Base-by-base conservation (phyloP, 2,329 filamentous ascomycete species). In the Sporothrix sp. region DNA sequence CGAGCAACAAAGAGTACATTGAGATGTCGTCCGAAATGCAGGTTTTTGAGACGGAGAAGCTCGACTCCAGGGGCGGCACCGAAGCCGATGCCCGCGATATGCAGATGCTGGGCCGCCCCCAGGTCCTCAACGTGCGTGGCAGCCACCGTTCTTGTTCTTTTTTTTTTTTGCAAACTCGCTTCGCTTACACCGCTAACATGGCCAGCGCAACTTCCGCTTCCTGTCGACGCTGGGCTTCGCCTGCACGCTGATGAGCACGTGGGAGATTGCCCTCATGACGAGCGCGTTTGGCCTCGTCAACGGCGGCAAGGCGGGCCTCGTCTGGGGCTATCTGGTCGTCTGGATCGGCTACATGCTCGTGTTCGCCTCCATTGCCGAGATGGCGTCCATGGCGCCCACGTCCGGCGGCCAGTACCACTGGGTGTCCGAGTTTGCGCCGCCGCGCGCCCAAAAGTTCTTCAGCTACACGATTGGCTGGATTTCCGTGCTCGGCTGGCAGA, bases 321-420 rank as follows among this genome's bases (percentile, higher is more conserved):
- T 79, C 36, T 79, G 73, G 66, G 68, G 73, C 4, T 77, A 70
- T 50, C 53, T 77, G 2, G 60, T 73, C 32, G 68, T 68, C 10
- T 73, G 72, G 68, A 58, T 69, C 28, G 73, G 73, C 3, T 70
- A 67, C 55, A 58, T 71, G 27, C 66, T 67, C 30, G 66, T 73
- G 23, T 72, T 71, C 48, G 60, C 61, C 23, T 62, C 65, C 3
- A 66, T 67, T 35, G 61, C 63, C 11, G 71, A 72, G 59, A 65
- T 71, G 54, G 67, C 68, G 1, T 72, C 68, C 0, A 72, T 72
- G 56, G 68, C 74, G 53, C 56, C 76, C 58, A 58, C 78, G 57
- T 51, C 74, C 0, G 78, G 76, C 40, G 78, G 78, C 8, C 76
- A 82, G 62, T 81, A 81, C 55, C 75, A 79, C 58, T 80, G 76